Conservation (phyloP, 495 filamentous ascomycete genomes). For the Penicillium nucicola region DNA sequence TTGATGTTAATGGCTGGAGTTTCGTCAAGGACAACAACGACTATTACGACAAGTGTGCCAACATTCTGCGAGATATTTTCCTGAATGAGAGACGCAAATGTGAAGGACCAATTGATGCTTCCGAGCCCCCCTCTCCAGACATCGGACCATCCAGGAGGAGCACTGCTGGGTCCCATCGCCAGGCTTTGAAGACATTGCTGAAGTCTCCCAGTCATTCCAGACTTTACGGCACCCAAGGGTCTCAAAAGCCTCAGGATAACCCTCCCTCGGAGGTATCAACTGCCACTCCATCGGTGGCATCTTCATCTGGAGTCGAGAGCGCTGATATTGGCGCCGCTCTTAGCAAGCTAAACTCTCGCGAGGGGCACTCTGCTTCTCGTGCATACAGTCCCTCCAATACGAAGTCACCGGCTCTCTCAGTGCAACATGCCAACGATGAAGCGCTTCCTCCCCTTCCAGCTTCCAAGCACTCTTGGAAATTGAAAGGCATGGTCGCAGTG, state of each 20-base stretch:
- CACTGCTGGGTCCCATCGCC: slow-evolving; percentile 37
- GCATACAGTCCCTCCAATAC: slow-evolving; percentile 26
- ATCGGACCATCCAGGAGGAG: slow-evolving; percentile 31
- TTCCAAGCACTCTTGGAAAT: slow-evolving; percentile 92
- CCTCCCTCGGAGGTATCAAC: slow-evolving; percentile 41
- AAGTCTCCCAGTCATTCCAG: slow-evolving; percentile 65
- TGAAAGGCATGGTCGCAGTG: slow-evolving; percentile 98
- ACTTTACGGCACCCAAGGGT: slow-evolving; percentile 48
- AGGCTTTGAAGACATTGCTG: slow-evolving; percentile 53
- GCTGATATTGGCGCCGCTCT: slow-evolving; percentile 20
- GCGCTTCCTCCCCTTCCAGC: slow-evolving; percentile 67
- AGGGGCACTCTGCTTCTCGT: slow-evolving; percentile 22
- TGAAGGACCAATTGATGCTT: slow-evolving; percentile 37
- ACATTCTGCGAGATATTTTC: slow-evolving; percentile 83
- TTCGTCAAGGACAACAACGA: slow-evolving; percentile 99
- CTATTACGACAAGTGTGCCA: slow-evolving; percentile 90
- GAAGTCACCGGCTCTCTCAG: slow-evolving; percentile 29
- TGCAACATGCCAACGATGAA: slow-evolving; percentile 27
- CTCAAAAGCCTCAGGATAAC: slow-evolving; percentile 33
- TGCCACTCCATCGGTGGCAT: slow-evolving; percentile 43
- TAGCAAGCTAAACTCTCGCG: slow-evolving; percentile 17
- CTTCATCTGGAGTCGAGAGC: slow-evolving; percentile 47
- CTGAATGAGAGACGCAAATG: slow-evolving; percentile 64
- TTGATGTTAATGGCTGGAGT: slow-evolving; percentile 99
- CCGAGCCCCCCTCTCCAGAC: slow-evolving; percentile 31